A percentile compares a stretch with the other conserved stretches of the same genome.
Evolutionary conservation across 352 stramenopile species (phyloP).

Genomic region (Phytophthora sansomeana): DNA sequence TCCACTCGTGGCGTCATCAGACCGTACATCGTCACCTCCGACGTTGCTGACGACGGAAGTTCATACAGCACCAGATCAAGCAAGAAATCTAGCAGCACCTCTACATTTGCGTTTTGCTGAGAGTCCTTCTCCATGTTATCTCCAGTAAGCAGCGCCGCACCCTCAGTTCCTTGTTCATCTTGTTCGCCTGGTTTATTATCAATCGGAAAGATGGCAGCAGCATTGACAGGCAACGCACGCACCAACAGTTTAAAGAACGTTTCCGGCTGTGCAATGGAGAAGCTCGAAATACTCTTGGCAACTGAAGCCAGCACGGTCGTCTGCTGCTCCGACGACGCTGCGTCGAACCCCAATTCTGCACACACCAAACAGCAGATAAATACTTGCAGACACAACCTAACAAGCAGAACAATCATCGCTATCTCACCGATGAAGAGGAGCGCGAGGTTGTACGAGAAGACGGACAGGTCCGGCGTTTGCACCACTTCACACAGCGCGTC

Average conservation of each 20-base stretch:
- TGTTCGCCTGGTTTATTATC: background rate
- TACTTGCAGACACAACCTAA: background rate
- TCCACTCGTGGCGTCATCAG: constrained; percentile 59
- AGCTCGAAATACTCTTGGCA: constrained; percentile 37
- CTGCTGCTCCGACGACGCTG: constrained; percentile 53
- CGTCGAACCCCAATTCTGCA: constrained; percentile 73
- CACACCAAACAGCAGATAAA: background rate
- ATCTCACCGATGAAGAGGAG: constrained; percentile 78
- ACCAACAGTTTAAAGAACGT: constrained; percentile 73
- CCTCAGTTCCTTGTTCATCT: constrained; percentile 4
- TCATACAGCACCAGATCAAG: constrained; percentile 77
- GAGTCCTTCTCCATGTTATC: constrained; percentile 9
- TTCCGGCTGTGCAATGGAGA: constrained; percentile 60
- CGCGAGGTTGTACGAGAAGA: constrained; percentile 73
- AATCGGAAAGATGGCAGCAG: constrained; percentile 25
- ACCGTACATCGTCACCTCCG: constrained; percentile 37
- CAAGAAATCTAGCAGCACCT: constrained; percentile 74
- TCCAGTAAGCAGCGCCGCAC: background rate
- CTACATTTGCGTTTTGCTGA: constrained; percentile 33
- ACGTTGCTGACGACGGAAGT: constrained; percentile 18
- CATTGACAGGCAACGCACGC: constrained; percentile 50
- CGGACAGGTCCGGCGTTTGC: constrained; percentile 44
- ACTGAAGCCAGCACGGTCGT: constrained; percentile 46
- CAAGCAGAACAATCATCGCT: background rate
- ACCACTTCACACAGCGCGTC: constrained; percentile 55